phyloP scores from a whole-genome alignment of 148 eudicot genomes.

The Fagopyrum homotropicum region DNA sequence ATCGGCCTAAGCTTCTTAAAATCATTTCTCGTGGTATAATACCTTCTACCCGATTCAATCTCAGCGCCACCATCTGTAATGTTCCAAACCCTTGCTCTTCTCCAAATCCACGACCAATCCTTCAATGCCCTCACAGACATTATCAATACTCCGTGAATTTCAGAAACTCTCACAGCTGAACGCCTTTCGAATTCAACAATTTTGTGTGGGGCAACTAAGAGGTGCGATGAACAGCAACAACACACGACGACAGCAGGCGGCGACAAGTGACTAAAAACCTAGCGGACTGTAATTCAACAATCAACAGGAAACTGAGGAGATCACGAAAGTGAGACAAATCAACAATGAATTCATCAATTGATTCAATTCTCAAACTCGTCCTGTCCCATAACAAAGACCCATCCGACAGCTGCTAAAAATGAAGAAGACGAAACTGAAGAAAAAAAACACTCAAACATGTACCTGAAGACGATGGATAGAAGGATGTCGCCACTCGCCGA shows the following conservation, averaged over 20 bases:
- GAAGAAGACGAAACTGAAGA: too few relatives aligned
- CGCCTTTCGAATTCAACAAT: too few relatives aligned
- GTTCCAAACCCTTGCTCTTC: background rate
- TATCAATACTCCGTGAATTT: background rate
- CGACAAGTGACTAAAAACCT: background rate
- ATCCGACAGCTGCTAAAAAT: too few relatives aligned
- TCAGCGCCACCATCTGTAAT: background rate
- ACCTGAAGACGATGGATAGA: too few relatives aligned
- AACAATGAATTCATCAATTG: too few relatives aligned
- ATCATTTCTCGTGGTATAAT: slow-evolving; percentile 28
- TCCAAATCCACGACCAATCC: slow-evolving; percentile 3
- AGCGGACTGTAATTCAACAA: too few relatives aligned
- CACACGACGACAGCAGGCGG: background rate
- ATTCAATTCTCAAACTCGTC: too few relatives aligned
- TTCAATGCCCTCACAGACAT: background rate
- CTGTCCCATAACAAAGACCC: too few relatives aligned
- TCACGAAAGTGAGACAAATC: too few relatives aligned
- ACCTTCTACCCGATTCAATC: background rate
- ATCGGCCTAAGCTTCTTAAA: slow-evolving; percentile 63
- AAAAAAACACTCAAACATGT: too few relatives aligned
- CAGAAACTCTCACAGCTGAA: background rate
- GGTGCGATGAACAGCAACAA: background rate
- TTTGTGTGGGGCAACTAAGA: background rate
- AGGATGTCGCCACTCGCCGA: too few relatives aligned
- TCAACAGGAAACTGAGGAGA: too few relatives aligned